Evolutionary conservation across 306 rosid species (phyloP).

Genomic region (Luffa aegyptiaca): DNA sequence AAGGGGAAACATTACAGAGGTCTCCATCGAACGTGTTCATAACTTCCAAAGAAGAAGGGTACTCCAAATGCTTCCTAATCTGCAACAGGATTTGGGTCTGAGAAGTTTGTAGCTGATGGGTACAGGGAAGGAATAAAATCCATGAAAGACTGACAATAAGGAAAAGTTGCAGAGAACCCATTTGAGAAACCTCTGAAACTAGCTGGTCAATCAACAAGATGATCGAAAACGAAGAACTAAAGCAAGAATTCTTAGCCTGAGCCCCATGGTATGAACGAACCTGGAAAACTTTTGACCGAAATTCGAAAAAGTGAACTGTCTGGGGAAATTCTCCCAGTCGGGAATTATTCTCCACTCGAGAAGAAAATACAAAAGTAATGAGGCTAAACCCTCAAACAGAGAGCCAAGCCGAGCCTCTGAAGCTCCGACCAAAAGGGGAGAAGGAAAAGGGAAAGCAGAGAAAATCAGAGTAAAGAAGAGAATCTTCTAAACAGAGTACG

Average conservation of each 20-base stretch:
- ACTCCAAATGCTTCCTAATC: constrained; percentile 60
- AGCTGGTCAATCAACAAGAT: background rate
- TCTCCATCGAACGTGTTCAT: constrained; percentile 40
- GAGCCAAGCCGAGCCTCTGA: background rate
- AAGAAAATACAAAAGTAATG: background rate
- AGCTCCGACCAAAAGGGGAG: background rate
- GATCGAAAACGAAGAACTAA: constrained; percentile 5
- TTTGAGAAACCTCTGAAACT: constrained; percentile 18
- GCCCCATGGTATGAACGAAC: background rate
- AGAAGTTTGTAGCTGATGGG: constrained; percentile 45
- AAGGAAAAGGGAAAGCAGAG: background rate
- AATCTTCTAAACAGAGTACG: constrained; percentile 9
- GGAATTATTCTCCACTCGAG: background rate
- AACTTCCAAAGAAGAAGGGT: constrained; percentile 43
- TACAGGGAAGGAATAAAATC: constrained; percentile 25
- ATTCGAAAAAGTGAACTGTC: constrained; percentile 7
- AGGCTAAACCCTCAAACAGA: constrained; percentile 4
- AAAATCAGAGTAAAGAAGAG: constrained; percentile 4
- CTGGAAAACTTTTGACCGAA: constrained; percentile 1
- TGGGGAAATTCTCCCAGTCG: constrained; percentile 9
- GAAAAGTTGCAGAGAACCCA: constrained; percentile 33
- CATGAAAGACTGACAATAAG: constrained; percentile 31
- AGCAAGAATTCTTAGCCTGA: constrained; percentile 5
- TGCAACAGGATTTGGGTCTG: constrained; percentile 50
- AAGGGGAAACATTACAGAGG: constrained; percentile 43